phyloP scores from a whole-genome alignment of 2,329 filamentous ascomycete genomes.

The Coniochaeta prunicola region DNA sequence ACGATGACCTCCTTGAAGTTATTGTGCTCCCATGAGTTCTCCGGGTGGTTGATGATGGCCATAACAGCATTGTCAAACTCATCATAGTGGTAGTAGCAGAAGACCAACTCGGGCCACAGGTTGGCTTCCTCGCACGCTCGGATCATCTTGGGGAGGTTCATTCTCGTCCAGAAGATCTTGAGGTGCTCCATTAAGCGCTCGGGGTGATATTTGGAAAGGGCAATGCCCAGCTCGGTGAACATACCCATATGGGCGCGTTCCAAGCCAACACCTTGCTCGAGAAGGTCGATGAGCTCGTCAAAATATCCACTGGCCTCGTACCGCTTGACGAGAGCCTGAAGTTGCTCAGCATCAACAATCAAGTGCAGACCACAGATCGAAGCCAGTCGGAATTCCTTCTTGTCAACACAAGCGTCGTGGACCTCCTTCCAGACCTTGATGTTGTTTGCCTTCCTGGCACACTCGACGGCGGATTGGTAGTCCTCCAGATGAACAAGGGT shows the following conservation, averaged over 20 bases:
- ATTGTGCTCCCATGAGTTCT: constrained; percentile 98
- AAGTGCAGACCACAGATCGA: constrained; percentile 98
- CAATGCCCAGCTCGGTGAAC: constrained; percentile 90
- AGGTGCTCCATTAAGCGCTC: constrained; percentile 97
- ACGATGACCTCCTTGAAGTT: constrained; percentile 98
- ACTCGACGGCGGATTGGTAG: constrained; percentile 96
- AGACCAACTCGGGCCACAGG: constrained; percentile 94
- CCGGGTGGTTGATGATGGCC: constrained; percentile 94
- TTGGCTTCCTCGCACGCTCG: constrained; percentile 88
- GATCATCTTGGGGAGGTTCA: constrained; percentile 98
- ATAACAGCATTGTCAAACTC: constrained; percentile 96
- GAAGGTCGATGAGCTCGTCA: constrained; percentile 88
- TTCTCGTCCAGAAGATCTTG: constrained; percentile 95
- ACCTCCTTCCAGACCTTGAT: constrained; percentile 99
- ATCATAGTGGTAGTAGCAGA: constrained; percentile 97
- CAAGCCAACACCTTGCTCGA: constrained; percentile 90
- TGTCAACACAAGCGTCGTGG: constrained; percentile 88
- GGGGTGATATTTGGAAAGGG: constrained; percentile 88
- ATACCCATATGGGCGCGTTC: constrained; percentile 94
- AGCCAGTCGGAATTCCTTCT: constrained; percentile 98
- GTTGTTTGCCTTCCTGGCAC: constrained; percentile 96
- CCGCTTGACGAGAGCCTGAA: constrained; percentile 87
- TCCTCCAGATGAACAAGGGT: constrained; percentile 95
- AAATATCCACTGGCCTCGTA: constrained; percentile 98
- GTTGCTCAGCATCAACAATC: constrained; percentile 93